These are phyloP conservation scores for Buddleja alternifolia DNA, from an alignment of 257 asterid genomes.

Conservation along the genomic window DNA sequence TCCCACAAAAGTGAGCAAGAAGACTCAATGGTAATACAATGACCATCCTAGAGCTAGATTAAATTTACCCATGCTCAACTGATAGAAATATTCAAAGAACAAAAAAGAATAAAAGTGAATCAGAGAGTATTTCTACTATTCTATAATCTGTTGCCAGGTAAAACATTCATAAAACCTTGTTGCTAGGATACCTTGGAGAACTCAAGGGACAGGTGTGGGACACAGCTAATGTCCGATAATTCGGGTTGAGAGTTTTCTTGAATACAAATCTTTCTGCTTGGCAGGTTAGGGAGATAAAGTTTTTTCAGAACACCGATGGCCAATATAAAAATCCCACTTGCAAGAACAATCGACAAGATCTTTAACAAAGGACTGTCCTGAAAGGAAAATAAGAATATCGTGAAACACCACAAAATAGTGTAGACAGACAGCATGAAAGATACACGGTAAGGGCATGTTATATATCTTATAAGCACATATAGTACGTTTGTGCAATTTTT, in stretches of 20 bases:
- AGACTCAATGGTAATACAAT: neutral
- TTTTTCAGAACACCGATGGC: slow-evolving; percentile 56
- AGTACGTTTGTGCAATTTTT: neutral
- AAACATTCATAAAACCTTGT: slow-evolving; percentile 16
- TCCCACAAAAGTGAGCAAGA: slow-evolving; percentile 10
- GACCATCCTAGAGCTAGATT: slow-evolving; percentile 7
- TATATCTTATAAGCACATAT: neutral
- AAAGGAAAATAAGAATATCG: slow-evolving; percentile 33
- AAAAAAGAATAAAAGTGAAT: neutral
- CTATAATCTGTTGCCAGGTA: slow-evolving; percentile 9
- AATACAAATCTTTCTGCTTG: slow-evolving; percentile 42
- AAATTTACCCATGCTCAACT: neutral
- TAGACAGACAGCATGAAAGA: neutral
- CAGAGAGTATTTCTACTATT: neutral
- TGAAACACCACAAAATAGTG: slow-evolving; percentile 22
- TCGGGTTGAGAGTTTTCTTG: slow-evolving; percentile 41
- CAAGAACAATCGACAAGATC: slow-evolving; percentile 50
- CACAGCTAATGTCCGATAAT: slow-evolving; percentile 37
- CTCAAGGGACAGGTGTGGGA: slow-evolving; percentile 47
- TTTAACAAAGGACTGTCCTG: slow-evolving; percentile 70
- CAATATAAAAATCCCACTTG: slow-evolving; percentile 68
- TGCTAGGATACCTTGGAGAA: slow-evolving; percentile 53
- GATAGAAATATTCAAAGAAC: slow-evolving; percentile 7
- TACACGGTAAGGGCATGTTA: neutral
- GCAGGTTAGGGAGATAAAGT: slow-evolving; percentile 48